Evolutionary conservation across 1,139 yeast species (phyloP).

Genomic region (Pichia sp.): DNA sequence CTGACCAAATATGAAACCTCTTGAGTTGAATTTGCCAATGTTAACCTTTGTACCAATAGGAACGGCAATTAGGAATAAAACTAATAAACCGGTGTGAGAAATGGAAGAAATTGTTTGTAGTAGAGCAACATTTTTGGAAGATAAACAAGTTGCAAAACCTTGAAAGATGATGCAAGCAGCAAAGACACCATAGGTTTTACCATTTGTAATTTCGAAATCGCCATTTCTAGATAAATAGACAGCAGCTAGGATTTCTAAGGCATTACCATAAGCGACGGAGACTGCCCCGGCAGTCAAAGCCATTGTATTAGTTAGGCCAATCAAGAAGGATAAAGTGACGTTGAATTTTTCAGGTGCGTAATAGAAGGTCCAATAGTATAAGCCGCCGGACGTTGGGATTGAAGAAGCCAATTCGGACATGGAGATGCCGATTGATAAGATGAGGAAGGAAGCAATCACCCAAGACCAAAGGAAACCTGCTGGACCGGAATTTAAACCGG

Average conservation of each 20-base stretch:
- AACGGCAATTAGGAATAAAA: conserved; percentile 56
- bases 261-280: conserved; percentile 54
- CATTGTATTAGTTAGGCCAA: conserved; percentile 53
- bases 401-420: conserved; percentile 61
- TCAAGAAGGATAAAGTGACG: conserved; percentile 43
- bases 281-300: conserved; percentile 55
- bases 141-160: conserved; percentile 40
- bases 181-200: conserved; percentile 49
- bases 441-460: conserved; percentile 47
- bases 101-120: conserved; percentile 55
- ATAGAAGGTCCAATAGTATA: conserved; percentile 50
- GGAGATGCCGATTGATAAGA: conserved; percentile 44
- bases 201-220: conserved; percentile 40
- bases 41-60: conserved; percentile 46
- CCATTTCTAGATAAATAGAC: conserved; percentile 46
- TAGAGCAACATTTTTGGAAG: conserved; percentile 47
- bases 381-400: conserved; percentile 68
- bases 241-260: conserved; percentile 46
- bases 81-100: conserved; percentile 47
- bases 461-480: conserved; percentile 64
- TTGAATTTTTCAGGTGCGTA: conserved; percentile 43
- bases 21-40: conserved; percentile 32
- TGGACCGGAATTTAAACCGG: conserved; percentile 44
- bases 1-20: conserved; percentile 48
- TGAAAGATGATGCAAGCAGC: conserved; percentile 45